Conservation (phyloP, 2,329 filamentous ascomycete genomes). For the Penicillium fuscoglaucum region DNA sequence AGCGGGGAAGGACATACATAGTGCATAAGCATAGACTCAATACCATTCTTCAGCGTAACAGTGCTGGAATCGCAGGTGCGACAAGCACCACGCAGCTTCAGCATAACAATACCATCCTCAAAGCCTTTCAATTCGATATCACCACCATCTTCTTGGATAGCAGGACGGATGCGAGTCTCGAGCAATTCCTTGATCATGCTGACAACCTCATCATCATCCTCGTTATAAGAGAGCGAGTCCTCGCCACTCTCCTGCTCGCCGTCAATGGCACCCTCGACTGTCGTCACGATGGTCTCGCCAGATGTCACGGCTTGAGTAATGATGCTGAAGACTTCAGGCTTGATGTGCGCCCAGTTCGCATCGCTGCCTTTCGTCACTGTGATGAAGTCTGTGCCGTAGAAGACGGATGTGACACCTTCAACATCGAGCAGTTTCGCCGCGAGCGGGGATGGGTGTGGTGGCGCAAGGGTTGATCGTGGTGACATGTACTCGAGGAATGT, state of each 20-base stretch:
- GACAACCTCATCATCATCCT: constrained; percentile 90
- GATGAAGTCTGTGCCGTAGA: constrained; percentile 94
- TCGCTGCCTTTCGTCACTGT: constrained; percentile 89
- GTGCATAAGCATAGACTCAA: constrained; percentile 98
- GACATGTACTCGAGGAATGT: constrained; percentile 90
- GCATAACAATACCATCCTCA: constrained; percentile 74
- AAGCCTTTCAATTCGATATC: constrained; percentile 97
- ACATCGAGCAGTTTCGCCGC: constrained; percentile 89
- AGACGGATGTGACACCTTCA: constrained; percentile 91
- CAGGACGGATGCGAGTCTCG: constrained; percentile 89
- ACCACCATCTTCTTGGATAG: constrained; percentile 95
- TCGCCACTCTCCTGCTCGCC: constrained; percentile 54
- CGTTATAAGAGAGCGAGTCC: constrained; percentile 78
- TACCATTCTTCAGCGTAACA: constrained; percentile 94
- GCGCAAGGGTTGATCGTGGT: constrained; percentile 81
- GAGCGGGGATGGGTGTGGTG: constrained; percentile 86
- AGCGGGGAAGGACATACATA: constrained; percentile 63
- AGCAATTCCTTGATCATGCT: constrained; percentile 98
- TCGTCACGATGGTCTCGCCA: constrained; percentile 77
- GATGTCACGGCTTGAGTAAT: constrained; percentile 90
- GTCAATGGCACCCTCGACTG: constrained; percentile 59
- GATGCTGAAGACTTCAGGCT: constrained; percentile 90
- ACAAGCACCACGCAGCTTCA: constrained; percentile 90
- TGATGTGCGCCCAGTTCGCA: constrained; percentile 90
- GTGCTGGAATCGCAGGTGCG: constrained; percentile 96